A percentile compares a stretch with the other conserved stretches of the same genome.
Conservation (phyloP, 306 rosid genomes). For the Prunus mongolica region DNA sequence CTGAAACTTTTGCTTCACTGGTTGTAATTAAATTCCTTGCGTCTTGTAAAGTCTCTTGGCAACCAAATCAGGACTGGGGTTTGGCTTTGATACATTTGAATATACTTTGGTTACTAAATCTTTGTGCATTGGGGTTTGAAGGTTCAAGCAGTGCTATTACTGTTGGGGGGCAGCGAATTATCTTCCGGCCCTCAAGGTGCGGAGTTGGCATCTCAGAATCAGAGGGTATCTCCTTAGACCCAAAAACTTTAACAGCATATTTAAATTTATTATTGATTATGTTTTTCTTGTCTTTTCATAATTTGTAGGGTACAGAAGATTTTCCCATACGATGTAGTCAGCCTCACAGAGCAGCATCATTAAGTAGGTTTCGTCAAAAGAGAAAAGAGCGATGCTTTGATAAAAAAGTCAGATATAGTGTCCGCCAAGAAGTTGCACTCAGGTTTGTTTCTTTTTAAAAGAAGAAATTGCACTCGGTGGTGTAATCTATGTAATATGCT, state of each 20-base stretch:
- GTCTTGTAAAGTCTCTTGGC: not conserved
- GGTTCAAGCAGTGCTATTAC: conserved; percentile 86
- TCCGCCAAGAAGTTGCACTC: conserved; percentile 99
- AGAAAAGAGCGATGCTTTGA: conserved; percentile 89
- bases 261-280: not conserved
- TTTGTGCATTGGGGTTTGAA: conserved; percentile 22
- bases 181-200: conserved; percentile 48
- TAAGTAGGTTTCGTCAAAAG: conserved; percentile 83
- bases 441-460: conserved; percentile 34
- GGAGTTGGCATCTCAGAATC: conserved; percentile 47
- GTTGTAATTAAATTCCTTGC: not conserved
- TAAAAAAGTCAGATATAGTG: conserved; percentile 90
- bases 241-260: not conserved
- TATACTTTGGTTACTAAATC: not conserved
- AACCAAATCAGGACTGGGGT: not conserved
- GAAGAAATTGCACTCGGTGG: not conserved
- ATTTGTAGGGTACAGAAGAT: conserved; percentile 47
- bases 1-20: not conserved
- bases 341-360: conserved; percentile 83
- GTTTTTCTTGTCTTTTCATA: conserved; percentile 11
- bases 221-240: conserved; percentile 46
- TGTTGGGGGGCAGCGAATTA: conserved; percentile 77
- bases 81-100: not conserved
- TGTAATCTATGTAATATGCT: not conserved
- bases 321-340: conserved; percentile 60